Evolutionary conservation across 2,329 filamentous ascomycete species (phyloP).

Genomic region (Sporothrix brunneoviolacea): DNA sequence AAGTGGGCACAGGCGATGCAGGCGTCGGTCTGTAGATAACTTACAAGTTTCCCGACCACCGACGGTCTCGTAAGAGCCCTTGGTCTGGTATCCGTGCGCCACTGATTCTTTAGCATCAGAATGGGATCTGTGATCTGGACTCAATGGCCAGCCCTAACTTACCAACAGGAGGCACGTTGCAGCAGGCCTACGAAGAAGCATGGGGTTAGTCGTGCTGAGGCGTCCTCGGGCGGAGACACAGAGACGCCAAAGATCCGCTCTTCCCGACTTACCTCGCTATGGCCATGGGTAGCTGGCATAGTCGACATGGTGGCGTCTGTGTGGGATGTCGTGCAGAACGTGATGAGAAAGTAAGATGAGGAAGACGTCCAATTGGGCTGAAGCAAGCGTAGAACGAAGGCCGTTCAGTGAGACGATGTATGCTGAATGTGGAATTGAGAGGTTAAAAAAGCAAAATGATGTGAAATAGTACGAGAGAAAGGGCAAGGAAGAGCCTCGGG

Average conservation of each 20-base stretch:
- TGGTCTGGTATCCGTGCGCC: conserved; percentile 34
- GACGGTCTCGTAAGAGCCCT: conserved; percentile 40
- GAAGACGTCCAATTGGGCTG: no score
- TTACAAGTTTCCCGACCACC: conserved; percentile 39
- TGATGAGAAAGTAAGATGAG: not conserved
- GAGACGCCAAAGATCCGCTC: no score
- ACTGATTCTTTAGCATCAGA: conserved; percentile 20
- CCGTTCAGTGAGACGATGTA: no score
- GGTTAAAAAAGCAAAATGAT: not conserved
- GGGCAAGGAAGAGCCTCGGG: not conserved
- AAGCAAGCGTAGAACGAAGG: no score
- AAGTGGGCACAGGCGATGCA: not conserved
- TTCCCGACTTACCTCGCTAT: conserved; percentile 18
- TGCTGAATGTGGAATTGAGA: not conserved
- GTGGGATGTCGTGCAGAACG: not conserved
- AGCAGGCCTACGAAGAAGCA: conserved; percentile 27
- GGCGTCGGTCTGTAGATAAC: no score
- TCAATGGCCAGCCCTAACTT: not conserved
- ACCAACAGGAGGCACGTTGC: conserved; percentile 39
- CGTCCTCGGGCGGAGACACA: no score
- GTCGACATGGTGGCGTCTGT: conserved; percentile 26
- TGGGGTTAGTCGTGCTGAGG: not conserved
- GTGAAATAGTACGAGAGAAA: no score
- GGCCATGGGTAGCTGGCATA: conserved; percentile 30
- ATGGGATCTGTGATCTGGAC: not conserved